A percentile compares a stretch with the other conserved stretches of the same genome.
These are phyloP conservation scores for Aristolochia californica DNA, from an alignment of 164 flowering plant genomes.

Conservation along the genomic window DNA sequence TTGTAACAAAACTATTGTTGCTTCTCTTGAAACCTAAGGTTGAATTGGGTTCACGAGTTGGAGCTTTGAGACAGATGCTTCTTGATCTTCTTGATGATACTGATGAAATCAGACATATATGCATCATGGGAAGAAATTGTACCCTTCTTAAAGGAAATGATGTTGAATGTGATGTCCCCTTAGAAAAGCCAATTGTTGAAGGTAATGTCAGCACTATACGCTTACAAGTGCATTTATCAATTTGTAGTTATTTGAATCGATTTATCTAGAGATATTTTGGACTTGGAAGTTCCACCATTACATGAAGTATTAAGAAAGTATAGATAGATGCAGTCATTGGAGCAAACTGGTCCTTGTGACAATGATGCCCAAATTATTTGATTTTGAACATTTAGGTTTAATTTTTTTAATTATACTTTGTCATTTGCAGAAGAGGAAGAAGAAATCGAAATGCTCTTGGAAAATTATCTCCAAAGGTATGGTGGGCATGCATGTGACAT, in stretches of 20 bases:
- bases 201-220: constrained; percentile 26
- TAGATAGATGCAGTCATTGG: too few species aligned
- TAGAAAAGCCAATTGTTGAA: constrained; percentile 88
- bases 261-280: too few species aligned
- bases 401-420: not conserved
- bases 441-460: constrained; percentile 98
- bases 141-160: constrained; percentile 42
- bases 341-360: too few species aligned
- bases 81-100: constrained; percentile 97
- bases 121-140: constrained; percentile 90
- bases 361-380: too few species aligned
- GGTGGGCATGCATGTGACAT: not conserved
- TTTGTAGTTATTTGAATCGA: too few species aligned
- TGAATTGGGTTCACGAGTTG: constrained; percentile 89
- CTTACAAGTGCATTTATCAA: not conserved
- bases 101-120: constrained; percentile 84
- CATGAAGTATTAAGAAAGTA: too few species aligned
- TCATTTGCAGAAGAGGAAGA: constrained; percentile 88
- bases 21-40: constrained; percentile 32
- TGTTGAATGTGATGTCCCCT: constrained; percentile 63
- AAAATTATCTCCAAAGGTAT: constrained; percentile 92
- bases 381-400: too few species aligned
- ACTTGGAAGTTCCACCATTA: too few species aligned
- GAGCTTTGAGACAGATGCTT: constrained; percentile 89
- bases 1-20: too few species aligned